Conservation (phyloP, 148 eudicot genomes). For the Agrostemma githago region DNA sequence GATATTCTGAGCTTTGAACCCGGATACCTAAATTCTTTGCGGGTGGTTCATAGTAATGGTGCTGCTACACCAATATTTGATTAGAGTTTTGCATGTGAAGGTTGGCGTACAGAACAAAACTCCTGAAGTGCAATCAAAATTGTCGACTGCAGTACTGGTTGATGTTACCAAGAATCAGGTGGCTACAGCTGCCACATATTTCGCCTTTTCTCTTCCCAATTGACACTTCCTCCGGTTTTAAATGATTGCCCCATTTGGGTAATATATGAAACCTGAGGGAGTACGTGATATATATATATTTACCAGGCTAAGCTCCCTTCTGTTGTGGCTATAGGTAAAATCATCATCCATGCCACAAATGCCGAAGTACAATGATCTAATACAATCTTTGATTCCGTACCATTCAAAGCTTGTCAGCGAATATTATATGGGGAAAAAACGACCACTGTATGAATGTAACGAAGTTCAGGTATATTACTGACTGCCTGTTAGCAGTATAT, state of each 20-base stretch:
- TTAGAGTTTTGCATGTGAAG: conserved; percentile 33
- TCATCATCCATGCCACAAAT: conserved; percentile 67
- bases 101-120: conserved; percentile 88
- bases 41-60: not conserved
- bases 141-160: conserved; percentile 60
- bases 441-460: conserved; percentile 74
- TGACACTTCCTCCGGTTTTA: not conserved
- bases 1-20: not conserved
- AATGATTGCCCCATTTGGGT: too few species aligned
- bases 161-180: conserved; percentile 94
- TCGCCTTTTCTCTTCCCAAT: conserved; percentile 3
- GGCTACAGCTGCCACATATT: conserved; percentile 2
- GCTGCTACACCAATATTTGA: conserved; percentile 14
- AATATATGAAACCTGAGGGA: too few species aligned
- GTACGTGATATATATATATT: too few species aligned
- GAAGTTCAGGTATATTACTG: conserved; percentile 64
- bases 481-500: not conserved
- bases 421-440: conserved; percentile 65
- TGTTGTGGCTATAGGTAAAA: conserved; percentile 49
- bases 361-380: conserved; percentile 57
- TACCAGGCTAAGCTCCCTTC: conserved; percentile 1
- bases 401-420: conserved; percentile 89
- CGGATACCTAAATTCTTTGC: too few species aligned
- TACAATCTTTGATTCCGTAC: conserved; percentile 57
- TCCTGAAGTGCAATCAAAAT: conserved; percentile 75